Percentiles rank a stretch among this genome's conserved stretches.
These are phyloP conservation scores for Quillaja saponaria DNA, from an alignment of 306 rosid genomes.

Conservation along the genomic window DNA sequence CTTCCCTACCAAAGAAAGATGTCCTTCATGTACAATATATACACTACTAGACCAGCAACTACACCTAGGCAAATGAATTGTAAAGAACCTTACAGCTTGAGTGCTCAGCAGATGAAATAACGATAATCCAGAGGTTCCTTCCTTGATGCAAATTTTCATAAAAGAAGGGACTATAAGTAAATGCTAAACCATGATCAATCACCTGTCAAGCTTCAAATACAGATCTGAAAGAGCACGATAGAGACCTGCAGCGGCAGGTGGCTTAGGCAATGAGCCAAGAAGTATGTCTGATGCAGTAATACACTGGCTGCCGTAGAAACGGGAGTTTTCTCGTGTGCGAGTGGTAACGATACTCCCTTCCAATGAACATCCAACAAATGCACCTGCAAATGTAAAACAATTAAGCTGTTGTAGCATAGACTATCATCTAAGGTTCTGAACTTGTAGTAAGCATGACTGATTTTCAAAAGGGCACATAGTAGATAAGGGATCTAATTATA, in stretches of 20 bases:
- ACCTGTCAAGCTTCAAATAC: conserved; percentile 54
- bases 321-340: conserved; percentile 60
- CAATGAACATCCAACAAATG: conserved; percentile 93
- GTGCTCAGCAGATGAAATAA: conserved; percentile 35
- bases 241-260: conserved; percentile 85
- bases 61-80: conserved; percentile 48
- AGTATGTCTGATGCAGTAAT: conserved; percentile 71
- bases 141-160: conserved; percentile 4
- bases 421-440: too few relatives aligned
- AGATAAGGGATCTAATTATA: too few relatives aligned
- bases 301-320: conserved; percentile 84
- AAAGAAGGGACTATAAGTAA: conserved; percentile 8
- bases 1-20: too few relatives aligned
- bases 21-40: not conserved
- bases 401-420: not conserved
- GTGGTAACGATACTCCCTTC: conserved; percentile 84
- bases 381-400: conserved; percentile 56
- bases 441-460: too few relatives aligned
- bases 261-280: conserved; percentile 83
- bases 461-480: too few relatives aligned
- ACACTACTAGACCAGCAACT: conserved; percentile 13
- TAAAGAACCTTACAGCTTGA: conserved; percentile 33
- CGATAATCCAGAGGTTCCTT: not conserved
- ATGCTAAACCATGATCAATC: conserved; percentile 9
- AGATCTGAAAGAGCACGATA: conserved; percentile 76